Evolutionary conservation across 2,329 filamentous ascomycete species (phyloP).

Genomic region (Clarireedia hainanense): DNA sequence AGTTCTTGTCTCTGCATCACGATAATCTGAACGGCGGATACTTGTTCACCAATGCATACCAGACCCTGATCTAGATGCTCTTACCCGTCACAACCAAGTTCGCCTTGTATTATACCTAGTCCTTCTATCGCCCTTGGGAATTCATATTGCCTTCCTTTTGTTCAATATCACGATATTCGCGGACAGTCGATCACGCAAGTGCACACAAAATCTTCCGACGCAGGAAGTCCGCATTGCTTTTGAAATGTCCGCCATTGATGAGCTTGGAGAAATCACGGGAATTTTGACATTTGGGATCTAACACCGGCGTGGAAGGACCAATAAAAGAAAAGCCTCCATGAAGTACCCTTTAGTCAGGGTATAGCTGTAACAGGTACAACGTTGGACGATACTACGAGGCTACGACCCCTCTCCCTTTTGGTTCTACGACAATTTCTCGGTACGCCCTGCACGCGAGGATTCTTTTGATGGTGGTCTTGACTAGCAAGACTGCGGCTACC

Average conservation of each 20-base stretch:
- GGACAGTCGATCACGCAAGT: no score
- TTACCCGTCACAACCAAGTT: not conserved
- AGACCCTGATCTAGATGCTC: slow-evolving; percentile 2
- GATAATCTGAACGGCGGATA: slow-evolving; percentile 9
- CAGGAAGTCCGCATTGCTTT: not conserved
- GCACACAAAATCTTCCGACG: not conserved
- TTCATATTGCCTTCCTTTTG: not conserved
- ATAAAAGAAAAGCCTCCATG: not conserved
- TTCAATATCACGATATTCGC: no score
- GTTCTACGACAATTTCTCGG: slow-evolving; percentile 4
- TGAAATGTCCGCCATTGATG: no score
- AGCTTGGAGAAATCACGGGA: not conserved
- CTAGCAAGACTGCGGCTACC: slow-evolving; percentile 75
- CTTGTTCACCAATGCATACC: slow-evolving; percentile 4
- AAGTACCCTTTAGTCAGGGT: not conserved
- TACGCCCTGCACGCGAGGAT: not conserved
- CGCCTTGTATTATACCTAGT: not conserved
- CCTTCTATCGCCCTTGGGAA: not conserved
- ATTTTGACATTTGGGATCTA: not conserved
- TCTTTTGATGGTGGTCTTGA: slow-evolving; percentile 56
- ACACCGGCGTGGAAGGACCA: not conserved
- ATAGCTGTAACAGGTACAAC: not conserved
- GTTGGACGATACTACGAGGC: not conserved
- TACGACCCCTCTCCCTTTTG: not conserved
- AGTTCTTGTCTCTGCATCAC: slow-evolving; percentile 10